Base-by-base conservation (phyloP, 129 eudicot genomes). In the Daucus carota region DNA sequence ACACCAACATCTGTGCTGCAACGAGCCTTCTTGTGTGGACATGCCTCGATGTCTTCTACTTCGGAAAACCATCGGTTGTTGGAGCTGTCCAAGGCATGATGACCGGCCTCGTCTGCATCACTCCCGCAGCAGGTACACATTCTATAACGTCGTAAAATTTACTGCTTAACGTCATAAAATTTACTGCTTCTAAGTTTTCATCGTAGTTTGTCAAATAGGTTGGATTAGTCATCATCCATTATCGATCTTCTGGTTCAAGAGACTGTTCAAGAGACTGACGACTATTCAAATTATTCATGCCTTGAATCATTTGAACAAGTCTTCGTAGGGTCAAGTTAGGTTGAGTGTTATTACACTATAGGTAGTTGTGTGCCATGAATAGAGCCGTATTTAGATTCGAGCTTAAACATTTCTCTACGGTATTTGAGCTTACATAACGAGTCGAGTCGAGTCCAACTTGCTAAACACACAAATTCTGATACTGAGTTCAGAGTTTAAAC, bases 81-180 rank as follows among this genome's bases (percentile, higher is more conserved):
- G 96, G 96, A 47, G 96, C 96, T 26, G 82, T 90, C 44, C 96
- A 90, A 68, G 96, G 96, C 6, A 90, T 90, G 96, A 87, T 90
- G 78, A 90, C 96, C 0, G 96, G 96, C 45, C 96, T 90, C 38
- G 96, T 84, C 15, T 87, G 96, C 85, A 84, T 90, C 50, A 90
- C 96, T 33, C 96, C 96, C 1, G 96, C 87, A 48, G 96, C 96
- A 84, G 96, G 96, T 89, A 45, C 45, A 8, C 1, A 38, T 42
- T 17, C 67, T 40, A 15, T 32, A 4, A 4, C 5, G 17, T 48
- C 8, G 4, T 18, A 1, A 4, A 6, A 50, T 50, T 50, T 50
- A 18, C 11, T 50, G n/a, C 57, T 48, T 48, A 5, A 17, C 8
- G n/a, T 5, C 2, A 54, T 5, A 54, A 54, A 22, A 2, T 0